Evolutionary conservation across 192 early-diverging fungal species (phyloP), one percentile per base, ranked within the genome.

Genomic region (Tieghemiomyces parasiticus): DNA sequence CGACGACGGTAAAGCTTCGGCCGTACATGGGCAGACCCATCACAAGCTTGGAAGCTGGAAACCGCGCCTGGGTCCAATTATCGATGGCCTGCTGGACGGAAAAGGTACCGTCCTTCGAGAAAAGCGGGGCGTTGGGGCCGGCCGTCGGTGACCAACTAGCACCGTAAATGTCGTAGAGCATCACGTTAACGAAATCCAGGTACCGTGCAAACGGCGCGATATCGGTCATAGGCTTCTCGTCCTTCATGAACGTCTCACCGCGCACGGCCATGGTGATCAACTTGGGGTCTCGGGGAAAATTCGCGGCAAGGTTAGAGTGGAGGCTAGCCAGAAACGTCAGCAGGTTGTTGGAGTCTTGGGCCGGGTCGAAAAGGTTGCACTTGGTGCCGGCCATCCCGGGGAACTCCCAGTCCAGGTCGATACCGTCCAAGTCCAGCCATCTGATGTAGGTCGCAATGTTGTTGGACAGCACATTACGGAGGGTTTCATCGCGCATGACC

Each of bases 391-490:
- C 64, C 44, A 81, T 69, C 26, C 82, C 81, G 20, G 85, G 78
- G 44, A 71, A 76, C 46, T 76, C 84, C 79, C 79, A 84, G 64
- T 86, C 84, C 19, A 86, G 63, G 60, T 83, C 78, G 13, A 85
- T 62, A 19, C 84, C 84, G 55, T 84, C 78, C 24, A 84, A 48
- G 14, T 69, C 26, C 35, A 74, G 71, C 4, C 67, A 29, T 22
- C 65, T 56, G 2, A 83, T 63, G 46, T 52, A 60, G 20, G 73
- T 56, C n/a, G 72, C 74, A 10, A 79, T 47, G 24, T 61, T 65
- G 24, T 60, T 60, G 16, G n/a, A n/a, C n/a, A 74, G 59, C 14
- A 78, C 62, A 19, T 32, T 66, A 32, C 55, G 35, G 34, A 78
- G 76, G 8, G 35, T 62, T 16, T 60, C 63, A 4, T 61, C 26